A percentile compares a stretch with the other conserved stretches of the same genome.
phyloP scores from a whole-genome alignment of 108 stramenopile species.

The Nannochloropsis oceanica region DNA sequence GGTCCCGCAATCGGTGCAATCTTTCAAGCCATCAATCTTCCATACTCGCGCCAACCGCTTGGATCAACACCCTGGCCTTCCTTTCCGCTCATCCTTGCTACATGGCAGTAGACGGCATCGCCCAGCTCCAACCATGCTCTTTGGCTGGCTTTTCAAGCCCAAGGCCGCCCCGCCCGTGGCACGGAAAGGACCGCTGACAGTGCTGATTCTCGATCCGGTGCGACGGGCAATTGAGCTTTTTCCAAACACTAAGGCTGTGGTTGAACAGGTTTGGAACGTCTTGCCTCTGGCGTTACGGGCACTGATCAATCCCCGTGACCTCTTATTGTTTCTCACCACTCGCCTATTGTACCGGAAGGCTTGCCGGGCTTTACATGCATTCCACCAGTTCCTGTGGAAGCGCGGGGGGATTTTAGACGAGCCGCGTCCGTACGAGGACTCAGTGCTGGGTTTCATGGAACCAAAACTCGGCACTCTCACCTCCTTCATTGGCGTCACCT shows the following conservation, averaged over 20 bases:
- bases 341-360: not conserved
- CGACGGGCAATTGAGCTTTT: not conserved
- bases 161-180: not conserved
- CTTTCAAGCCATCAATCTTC: too few relatives aligned
- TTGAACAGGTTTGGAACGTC: not conserved
- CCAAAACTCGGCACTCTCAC: not conserved
- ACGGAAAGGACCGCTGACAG: not conserved
- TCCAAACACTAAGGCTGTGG: not conserved
- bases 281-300: not conserved
- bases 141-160: not conserved
- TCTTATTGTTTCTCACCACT: not conserved
- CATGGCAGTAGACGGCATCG: too few relatives aligned
- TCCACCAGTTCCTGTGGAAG: not conserved
- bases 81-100: too few relatives aligned
- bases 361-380: not conserved
- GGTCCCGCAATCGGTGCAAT: too few relatives aligned
- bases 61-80: too few relatives aligned
- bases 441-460: constrained; percentile 14
- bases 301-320: not conserved
- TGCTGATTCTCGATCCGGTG: not conserved
- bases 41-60: too few relatives aligned
- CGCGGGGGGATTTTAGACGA: constrained; percentile 1
- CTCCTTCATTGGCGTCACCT: not conserved
- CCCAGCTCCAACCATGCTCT: not conserved
- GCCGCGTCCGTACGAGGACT: constrained; percentile 19